Conservation (phyloP, 192 early-diverging fungal genomes). For the Anaeromyces robustus region DNA sequence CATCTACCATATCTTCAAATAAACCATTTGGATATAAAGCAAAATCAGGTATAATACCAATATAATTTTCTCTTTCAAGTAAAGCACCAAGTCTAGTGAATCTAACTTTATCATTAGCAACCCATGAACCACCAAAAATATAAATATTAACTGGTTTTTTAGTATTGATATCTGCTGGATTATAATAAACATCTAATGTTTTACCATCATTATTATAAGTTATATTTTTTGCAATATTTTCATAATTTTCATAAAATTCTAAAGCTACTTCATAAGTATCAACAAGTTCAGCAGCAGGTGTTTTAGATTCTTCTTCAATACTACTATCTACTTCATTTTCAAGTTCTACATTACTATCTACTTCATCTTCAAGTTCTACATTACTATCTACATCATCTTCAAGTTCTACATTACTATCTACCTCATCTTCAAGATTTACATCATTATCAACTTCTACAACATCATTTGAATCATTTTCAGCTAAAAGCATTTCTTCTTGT, state of each 20-base stretch:
- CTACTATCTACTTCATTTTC: no score
- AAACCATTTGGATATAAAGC: neutral
- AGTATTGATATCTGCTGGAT: neutral
- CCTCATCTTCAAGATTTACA: no score
- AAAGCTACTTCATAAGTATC: neutral
- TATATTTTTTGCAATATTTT: neutral
- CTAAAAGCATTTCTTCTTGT: no score
- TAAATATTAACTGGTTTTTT: neutral
- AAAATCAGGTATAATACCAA: neutral
- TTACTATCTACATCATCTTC: no score
- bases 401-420: no score
- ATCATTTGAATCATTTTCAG: no score
- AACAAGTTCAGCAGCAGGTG: no score
- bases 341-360: no score
- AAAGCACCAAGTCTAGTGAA: neutral
- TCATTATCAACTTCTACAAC: no score
- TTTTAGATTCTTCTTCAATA: no score
- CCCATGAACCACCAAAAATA: neutral
- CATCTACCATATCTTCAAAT: neutral
- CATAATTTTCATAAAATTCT: neutral
- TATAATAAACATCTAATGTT: neutral
- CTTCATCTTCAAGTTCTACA: no score
- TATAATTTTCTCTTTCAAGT: neutral
- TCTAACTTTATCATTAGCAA: neutral
- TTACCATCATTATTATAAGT: neutral